Conservation (phyloP, 306 rosid species). For the Trichosanthes cucumerina region DNA sequence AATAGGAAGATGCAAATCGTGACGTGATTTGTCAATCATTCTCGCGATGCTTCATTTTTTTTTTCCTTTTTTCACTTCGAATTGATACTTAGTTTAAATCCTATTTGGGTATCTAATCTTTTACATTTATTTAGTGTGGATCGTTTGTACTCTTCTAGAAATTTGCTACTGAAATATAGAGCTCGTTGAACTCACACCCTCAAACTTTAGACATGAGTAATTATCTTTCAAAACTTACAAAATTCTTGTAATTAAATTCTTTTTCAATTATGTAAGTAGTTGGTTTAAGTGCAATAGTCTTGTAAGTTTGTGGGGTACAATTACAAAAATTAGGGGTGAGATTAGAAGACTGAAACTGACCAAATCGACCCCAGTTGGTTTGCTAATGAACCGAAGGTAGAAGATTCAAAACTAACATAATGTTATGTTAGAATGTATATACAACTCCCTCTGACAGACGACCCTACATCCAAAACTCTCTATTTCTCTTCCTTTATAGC, state of each 20-base stretch:
- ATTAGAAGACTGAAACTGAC: neutral
- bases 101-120: neutral
- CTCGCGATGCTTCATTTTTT: neutral
- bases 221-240: neutral
- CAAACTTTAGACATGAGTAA: neutral
- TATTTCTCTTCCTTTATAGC: neutral
- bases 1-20: neutral
- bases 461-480: neutral
- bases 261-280: neutral
- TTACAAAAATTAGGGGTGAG: neutral
- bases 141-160: too few species aligned
- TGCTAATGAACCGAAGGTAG: neutral
- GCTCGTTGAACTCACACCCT: neutral
- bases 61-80: neutral
- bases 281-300: neutral
- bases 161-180: too few species aligned
- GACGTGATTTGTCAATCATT: neutral
- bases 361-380: neutral
- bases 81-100: neutral
- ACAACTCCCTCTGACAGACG: neutral
- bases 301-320: neutral
- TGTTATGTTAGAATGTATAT: neutral
- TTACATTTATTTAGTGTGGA: too few species aligned
- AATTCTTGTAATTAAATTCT: neutral
- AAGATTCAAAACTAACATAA: neutral